These are phyloP conservation scores for Blakeslea trispora DNA, from an alignment of 371 early-diverging fungal species.

Conservation along the genomic window DNA sequence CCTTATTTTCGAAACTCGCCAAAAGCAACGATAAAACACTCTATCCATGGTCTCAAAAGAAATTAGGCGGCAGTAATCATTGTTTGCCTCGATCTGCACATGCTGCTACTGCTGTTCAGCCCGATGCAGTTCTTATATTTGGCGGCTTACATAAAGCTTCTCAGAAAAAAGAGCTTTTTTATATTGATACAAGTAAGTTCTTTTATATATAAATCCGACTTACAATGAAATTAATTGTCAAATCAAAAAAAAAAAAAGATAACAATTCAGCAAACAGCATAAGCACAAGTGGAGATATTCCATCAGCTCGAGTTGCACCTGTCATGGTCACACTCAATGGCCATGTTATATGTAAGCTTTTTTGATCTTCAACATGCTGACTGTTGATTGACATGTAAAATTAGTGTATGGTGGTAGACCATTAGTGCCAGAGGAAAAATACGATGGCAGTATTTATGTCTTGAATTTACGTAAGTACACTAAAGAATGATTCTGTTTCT, in stretches of 20 bases:
- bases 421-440: constrained; percentile 35
- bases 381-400: too few species aligned
- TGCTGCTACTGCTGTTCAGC: constrained; percentile 50
- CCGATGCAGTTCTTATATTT: constrained; percentile 57
- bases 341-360: constrained; percentile 39
- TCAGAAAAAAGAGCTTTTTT: constrained; percentile 57
- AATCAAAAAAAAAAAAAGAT: constrained; percentile 18
- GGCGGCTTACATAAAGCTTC: constrained; percentile 57
- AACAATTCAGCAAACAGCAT: constrained; percentile 36
- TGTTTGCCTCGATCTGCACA: constrained; percentile 63
- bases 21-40: constrained; percentile 48
- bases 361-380: not conserved
- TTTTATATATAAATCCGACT: not conserved
- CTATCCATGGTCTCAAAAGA: constrained; percentile 55
- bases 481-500: not conserved
- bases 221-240: not conserved
- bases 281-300: constrained; percentile 42
- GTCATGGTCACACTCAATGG: constrained; percentile 36
- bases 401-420: constrained; percentile 55
- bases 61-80: constrained; percentile 40
- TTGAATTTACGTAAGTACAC: constrained; percentile 43
- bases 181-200: constrained; percentile 62
- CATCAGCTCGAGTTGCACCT: constrained; percentile 35
- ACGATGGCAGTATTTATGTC: constrained; percentile 46
- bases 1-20: constrained; percentile 53